Percentiles rank a stretch among this genome's conserved stretches.
Evolutionary conservation across 306 rosid genomes (phyloP).

Genomic region (Cicer yamashitae): DNA sequence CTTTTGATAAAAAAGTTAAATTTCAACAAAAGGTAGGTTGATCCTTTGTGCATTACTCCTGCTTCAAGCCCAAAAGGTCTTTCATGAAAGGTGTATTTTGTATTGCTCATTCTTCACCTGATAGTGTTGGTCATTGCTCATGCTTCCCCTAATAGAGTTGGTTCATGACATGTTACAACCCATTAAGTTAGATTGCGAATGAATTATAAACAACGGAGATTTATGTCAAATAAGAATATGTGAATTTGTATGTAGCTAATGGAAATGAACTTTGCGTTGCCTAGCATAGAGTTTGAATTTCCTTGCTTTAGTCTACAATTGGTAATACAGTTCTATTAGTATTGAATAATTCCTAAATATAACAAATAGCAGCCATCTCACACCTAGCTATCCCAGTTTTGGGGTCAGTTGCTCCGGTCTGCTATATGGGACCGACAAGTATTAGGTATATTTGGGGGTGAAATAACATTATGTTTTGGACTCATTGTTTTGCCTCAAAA

Average conservation of each 20-base stretch:
- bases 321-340: no score
- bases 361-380: no score
- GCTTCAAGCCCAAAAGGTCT: constrained; percentile 9
- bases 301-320: no score
- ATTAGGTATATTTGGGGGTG: background rate
- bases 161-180: constrained; percentile 25
- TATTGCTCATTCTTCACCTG: background rate
- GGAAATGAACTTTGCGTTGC: no score
- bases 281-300: no score
- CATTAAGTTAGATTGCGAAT: constrained; percentile 21
- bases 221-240: no score
- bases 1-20: background rate
- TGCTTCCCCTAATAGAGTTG: background rate
- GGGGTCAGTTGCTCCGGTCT: no score
- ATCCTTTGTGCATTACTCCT: background rate
- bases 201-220: no score
- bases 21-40: background rate
- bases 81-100: background rate
- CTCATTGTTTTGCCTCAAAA: background rate
- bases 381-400: no score
- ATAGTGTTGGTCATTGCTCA: background rate
- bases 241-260: no score
- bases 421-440: background rate
- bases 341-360: no score
- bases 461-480: background rate